Percentiles rank a stretch among this genome's conserved stretches.
phyloP scores from a whole-genome alignment of 2,329 filamentous ascomycete species.

The Emericellopsis atlantica region DNA sequence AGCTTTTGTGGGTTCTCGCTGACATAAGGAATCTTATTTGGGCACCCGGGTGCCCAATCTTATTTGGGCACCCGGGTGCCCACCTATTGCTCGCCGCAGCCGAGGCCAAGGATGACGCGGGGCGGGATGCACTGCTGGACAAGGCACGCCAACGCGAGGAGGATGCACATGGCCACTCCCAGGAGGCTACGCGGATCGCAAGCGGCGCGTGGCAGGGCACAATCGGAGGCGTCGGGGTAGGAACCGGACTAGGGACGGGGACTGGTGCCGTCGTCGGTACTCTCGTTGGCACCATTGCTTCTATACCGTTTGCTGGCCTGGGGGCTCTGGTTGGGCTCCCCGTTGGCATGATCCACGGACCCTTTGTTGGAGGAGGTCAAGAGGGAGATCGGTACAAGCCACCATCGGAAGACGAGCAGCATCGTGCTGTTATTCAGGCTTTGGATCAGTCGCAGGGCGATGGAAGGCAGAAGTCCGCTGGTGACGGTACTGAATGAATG shows the following conservation, averaged over 20 bases:
- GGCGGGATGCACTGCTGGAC: background rate
- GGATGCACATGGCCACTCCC: background rate
- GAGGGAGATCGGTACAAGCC: background rate
- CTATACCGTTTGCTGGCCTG: background rate
- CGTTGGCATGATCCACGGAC: background rate
- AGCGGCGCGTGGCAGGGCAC: background rate
- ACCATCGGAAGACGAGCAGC: background rate
- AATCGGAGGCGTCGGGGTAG: background rate
- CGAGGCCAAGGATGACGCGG: background rate
- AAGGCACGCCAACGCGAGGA: background rate
- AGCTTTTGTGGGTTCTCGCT: no score
- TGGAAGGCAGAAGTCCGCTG: background rate
- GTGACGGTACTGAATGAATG: no score
- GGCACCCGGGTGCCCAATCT: no score
- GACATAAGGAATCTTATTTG: no score
- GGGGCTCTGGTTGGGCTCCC: background rate
- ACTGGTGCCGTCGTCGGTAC: background rate
- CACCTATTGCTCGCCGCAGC: no score
- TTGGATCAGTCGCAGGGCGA: background rate
- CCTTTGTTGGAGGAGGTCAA: background rate
- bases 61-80: no score
- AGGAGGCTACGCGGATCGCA: background rate
- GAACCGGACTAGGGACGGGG: background rate
- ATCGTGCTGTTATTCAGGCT: background rate
- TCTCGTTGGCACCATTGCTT: background rate